Evolutionary conservation across 2,329 filamentous ascomycete species (phyloP).

Genomic region (Claviceps sp.): DNA sequence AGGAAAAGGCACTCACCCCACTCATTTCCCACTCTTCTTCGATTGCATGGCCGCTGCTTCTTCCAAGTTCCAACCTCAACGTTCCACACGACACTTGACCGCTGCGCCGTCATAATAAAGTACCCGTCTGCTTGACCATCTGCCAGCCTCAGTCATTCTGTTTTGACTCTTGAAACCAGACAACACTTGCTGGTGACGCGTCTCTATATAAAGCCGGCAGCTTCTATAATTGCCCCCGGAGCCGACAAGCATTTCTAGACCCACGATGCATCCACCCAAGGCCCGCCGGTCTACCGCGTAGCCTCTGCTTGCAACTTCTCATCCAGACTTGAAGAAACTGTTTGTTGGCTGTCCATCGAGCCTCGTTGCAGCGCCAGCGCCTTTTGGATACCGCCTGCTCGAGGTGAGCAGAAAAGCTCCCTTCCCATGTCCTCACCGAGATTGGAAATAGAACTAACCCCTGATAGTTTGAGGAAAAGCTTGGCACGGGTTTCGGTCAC

Average conservation of each 20-base stretch:
- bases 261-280: not conserved
- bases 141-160: not conserved
- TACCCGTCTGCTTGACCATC: not conserved
- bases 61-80: not conserved
- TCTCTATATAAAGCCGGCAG: not conserved
- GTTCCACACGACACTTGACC: not conserved
- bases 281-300: not conserved
- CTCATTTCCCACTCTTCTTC: not conserved
- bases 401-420: not conserved
- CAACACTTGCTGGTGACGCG: not conserved
- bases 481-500: slow-evolving; percentile 7
- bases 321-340: not conserved
- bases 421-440: slow-evolving; percentile 3
- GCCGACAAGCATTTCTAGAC: not conserved
- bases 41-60: not conserved
- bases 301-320: not conserved
- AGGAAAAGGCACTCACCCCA: slow-evolving; percentile 2
- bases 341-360: not conserved
- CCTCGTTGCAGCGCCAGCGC: not conserved
- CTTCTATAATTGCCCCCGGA: not conserved
- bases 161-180: not conserved
- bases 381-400: not conserved
- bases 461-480: not conserved
- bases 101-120: not conserved
- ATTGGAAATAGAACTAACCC: not conserved